Evolutionary conservation across 1,139 yeast species (phyloP).

Genomic region (Yamadazyma mexicana): DNA sequence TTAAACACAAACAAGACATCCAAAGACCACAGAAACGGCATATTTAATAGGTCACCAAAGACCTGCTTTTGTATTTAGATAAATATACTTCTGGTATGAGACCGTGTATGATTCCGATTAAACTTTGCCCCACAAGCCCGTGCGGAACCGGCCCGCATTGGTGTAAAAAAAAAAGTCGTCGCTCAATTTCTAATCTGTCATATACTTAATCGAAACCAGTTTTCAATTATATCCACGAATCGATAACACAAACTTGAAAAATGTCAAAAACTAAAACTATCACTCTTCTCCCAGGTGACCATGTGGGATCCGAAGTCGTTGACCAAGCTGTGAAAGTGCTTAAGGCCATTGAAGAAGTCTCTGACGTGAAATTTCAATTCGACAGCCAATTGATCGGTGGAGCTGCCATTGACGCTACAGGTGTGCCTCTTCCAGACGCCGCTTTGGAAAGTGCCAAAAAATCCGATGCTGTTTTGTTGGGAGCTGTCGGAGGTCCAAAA

Average conservation of each 20-base stretch:
- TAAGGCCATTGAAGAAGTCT: constrained; percentile 66
- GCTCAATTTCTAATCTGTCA: no score
- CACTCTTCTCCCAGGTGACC: constrained; percentile 94
- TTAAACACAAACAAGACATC: no score
- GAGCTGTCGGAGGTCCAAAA: constrained; percentile 99
- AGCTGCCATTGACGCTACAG: constrained; percentile 97
- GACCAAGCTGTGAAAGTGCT: constrained; percentile 91
- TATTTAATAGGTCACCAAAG: no score
- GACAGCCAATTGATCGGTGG: constrained; percentile 91
- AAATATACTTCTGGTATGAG: no score
- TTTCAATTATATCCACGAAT: background rate
- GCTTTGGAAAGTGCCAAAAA: constrained; percentile 81
- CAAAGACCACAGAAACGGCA: no score
- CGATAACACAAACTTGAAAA: background rate
- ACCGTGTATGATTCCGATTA: no score
- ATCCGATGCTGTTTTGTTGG: constrained; percentile 91
- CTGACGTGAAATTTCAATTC: constrained; percentile 68
- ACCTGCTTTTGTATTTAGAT: no score
- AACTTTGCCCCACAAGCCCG: no score
- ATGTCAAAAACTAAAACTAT: constrained; percentile 53
- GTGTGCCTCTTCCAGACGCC: constrained; percentile 87
- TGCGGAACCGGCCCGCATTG: no score
- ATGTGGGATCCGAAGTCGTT: constrained; percentile 89
- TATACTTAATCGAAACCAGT: background rate
- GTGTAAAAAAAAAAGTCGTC: no score